These are phyloP conservation scores for Ceratobasidium sp. DNA, from an alignment of 1,284 basidiomycete species.

Conservation along the genomic window DNA sequence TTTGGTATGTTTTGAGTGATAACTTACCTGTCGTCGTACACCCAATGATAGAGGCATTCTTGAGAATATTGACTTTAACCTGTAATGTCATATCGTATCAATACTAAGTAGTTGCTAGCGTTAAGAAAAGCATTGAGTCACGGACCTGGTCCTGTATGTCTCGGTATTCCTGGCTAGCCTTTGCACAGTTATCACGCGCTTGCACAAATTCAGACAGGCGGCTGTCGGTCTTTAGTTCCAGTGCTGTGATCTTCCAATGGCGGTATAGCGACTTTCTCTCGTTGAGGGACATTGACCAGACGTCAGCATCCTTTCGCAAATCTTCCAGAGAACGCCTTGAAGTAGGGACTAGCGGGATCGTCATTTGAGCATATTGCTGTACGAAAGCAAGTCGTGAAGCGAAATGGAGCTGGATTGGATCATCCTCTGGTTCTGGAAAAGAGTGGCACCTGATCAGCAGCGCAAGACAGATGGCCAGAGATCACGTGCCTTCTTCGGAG, in stretches of 20 bases:
- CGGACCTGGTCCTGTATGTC: conserved; percentile 17
- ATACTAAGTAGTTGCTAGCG: conserved; percentile 3
- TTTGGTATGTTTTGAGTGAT: not conserved
- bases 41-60: conserved; percentile 66
- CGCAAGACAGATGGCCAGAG: too few species aligned
- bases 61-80: conserved; percentile 57
- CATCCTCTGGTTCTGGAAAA: not conserved
- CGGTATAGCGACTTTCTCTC: conserved; percentile 15
- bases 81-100: conserved; percentile 42
- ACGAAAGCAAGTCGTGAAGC: not conserved
- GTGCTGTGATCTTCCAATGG: not conserved
- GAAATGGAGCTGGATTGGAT: not conserved
- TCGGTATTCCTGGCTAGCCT: not conserved
- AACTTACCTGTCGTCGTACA: conserved; percentile 69
- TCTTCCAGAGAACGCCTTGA: not conserved
- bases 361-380: not conserved
- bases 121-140: not conserved
- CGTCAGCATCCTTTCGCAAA: not conserved
- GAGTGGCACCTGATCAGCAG: not conserved
- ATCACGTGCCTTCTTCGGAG: not conserved
- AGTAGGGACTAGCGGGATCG: not conserved
- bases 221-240: not conserved
- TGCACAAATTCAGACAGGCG: conserved; percentile 3
- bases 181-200: not conserved
- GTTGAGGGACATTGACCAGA: conserved; percentile 29